Conservation (phyloP, 768 basidiomycete species). For the Mycena floridula region DNA sequence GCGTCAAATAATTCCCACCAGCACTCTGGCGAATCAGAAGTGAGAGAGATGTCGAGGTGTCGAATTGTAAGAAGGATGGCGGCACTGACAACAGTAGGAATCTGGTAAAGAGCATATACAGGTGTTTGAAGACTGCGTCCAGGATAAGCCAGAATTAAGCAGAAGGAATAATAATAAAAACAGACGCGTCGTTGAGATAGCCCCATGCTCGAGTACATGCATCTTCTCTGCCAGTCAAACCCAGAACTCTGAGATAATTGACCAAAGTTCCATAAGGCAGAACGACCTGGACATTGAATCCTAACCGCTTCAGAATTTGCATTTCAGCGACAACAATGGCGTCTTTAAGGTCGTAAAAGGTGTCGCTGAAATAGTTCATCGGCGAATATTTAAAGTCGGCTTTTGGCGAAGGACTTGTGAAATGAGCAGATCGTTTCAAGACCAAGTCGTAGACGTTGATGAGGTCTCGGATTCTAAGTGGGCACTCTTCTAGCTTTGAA, state of each 20-base stretch:
- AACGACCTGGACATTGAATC: slow-evolving; percentile 91
- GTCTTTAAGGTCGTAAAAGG: slow-evolving; percentile 94
- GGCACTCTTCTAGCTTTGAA: slow-evolving; percentile 90
- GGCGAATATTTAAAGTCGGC: slow-evolving; percentile 62
- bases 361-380: slow-evolving; percentile 85
- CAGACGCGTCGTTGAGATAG: slow-evolving; percentile 88
- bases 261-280: slow-evolving; percentile 92
- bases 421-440: slow-evolving; percentile 66
- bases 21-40: slow-evolving; percentile 59
- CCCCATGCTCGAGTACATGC: slow-evolving; percentile 86
- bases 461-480: slow-evolving; percentile 87
- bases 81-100: slow-evolving; percentile 85
- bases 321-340: slow-evolving; percentile 92
- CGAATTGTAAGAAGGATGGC: slow-evolving; percentile 81
- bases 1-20: slow-evolving; percentile 98
- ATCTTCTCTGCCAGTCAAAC: slow-evolving; percentile 64
- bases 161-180: background rate
- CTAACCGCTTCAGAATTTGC: slow-evolving; percentile 94
- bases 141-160: background rate
- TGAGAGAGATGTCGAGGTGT: slow-evolving; percentile 66
- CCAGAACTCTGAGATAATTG: slow-evolving; percentile 88
- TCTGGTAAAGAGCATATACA: slow-evolving; percentile 83
- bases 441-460: slow-evolving; percentile 93
- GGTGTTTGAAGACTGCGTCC: slow-evolving; percentile 82
- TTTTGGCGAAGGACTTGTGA: slow-evolving; percentile 23